Base-by-base conservation (phyloP, 2,329 filamentous ascomycete genomes). In the Mariannaea sp. region DNA sequence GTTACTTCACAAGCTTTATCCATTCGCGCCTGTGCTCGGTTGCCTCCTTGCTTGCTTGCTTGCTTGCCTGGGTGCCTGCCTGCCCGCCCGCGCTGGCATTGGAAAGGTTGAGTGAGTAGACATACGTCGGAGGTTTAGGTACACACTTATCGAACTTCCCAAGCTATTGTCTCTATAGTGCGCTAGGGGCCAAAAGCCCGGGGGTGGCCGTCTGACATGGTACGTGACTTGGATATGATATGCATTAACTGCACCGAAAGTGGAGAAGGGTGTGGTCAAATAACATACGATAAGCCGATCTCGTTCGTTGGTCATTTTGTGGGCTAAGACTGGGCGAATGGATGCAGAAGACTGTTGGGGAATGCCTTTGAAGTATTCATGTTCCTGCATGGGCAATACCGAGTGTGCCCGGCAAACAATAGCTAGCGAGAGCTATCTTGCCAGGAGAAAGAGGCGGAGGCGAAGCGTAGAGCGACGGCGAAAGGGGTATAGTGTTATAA, bases 201-300 rank as follows among this genome's bases (percentile, higher is more conserved):
- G 51, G 45, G 44, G 40, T 44, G 20, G 26, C 44, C 51, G 51
- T 53, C 51, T 53, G 50, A 53, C 50, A 39, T 49, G 32, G 39
- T 14, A 49, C 39, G n/a, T n/a, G n/a, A n/a, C n/a, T n/a, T n/a
- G n/a, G n/a, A n/a, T n/a, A n/a, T n/a, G 44, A 41, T 54, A 26
- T 39, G 51, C 51, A 48, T 43, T 19, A 26, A n/a, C 9, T 14
- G 38, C 17, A 27, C 12, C n/a, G 44, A 14, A 4, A 24, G 22
- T 24, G 5, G 41, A 22, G 41, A n/a, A n/a, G 17, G 42, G 41
- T 26, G 42, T 13, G 27, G 33, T 27, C 19, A 41, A 19, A 36
- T 27, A 49, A 24, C 39, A 48, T 26, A 20, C 7, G 22, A 29
- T 29, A 26, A 12, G 26, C 26, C 13, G 14, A 20, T 20, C 22